Evolutionary conservation across 306 rosid species (phyloP), one percentile per base, ranked within the genome.

Genomic region (Elaeagnus macrophylla): DNA sequence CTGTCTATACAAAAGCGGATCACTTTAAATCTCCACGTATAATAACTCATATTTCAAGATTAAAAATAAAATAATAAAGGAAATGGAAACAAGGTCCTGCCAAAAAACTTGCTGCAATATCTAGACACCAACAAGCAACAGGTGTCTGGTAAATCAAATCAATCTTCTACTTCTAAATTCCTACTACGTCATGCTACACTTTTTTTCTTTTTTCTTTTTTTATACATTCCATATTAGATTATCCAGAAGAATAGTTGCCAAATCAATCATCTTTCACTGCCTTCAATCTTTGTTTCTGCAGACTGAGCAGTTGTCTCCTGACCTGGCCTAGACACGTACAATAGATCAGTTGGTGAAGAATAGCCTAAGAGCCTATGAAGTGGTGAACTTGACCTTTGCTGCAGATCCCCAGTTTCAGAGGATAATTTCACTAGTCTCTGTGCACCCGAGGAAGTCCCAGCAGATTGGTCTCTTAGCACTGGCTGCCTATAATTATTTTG

Each of bases 331-430:
- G 57, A 11, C 32, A 95, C 88, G 64, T 66, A 64, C 19, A 81
- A 72, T 54, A 90, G 79, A 61, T 72, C 70, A 63, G 88, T 83
- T 37, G 88, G 94, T 17, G 95, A 83, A 65, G 78, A 57, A 67
- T 87, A 91, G 39, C 93, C 95, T 93, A 87, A 84, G 65, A 91
- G 79, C 56, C 59, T 57, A 81, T 87, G 88, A 68, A 84, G 99
- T 17, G 94, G 81, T 39, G 95, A 75, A 61, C 38, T 61, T 56
- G 78, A 71, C 54, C 50, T 71, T 7, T 53, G 51, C 6, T 59
- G 60, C n/a, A 15, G 48, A 50, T 66, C 67, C 53, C 70, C 52
- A 6, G 35, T 71, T 69, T 69, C 75, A 11, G 89, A 51, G 55
- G 88, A 71, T 32, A 53, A 39, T 16, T 64, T 75, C 59, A 54